Evolutionary conservation across 768 basidiomycete species (phyloP), one percentile per base, ranked within the genome.

Genomic region (Fomitopsis serialis): DNA sequence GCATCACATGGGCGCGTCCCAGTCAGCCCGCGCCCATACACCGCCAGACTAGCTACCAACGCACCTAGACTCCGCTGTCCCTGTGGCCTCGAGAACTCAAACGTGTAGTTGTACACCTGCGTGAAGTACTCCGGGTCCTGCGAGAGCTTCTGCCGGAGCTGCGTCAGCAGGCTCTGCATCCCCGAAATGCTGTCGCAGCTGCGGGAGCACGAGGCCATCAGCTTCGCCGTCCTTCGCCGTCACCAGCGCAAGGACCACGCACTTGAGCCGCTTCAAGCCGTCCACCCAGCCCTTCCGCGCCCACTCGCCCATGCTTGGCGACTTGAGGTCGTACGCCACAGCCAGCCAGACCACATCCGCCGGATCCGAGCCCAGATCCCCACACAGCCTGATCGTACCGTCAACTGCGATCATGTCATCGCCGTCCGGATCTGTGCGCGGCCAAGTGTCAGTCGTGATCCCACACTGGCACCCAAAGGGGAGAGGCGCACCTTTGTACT

Each of bases 301-400:
- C 85, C 91, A 96, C 53, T 78, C 74, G 1, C 88, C 91, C 48
- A 95, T 72, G 54, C 72, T 62, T 0, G 86, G 87, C 4, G 88
- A 88, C 63, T 87, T 85, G 23, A 92, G 77, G 61, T 92, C 89
- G 61, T 77, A 90, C 9, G 92, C 92, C 37, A 96, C 72, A 5
- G 87, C 82, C 42, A 95, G 78, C 48, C 95, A 72, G 8, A 92
- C 89, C 22, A 89, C 84, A 61, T 94, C 89, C 57, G 91, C 89
- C 1, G 85, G 87, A 59, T 89, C 73, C 15, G 89, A 82, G 1
- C 63, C 70, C 1, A 91, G 71, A 60, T 89, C 89, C 59, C 79
- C 72, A 56, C 92, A 91, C 44, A 93, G 71, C 63, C 72, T 76
- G 67, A 92, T 81, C 19, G 93, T 94, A 0, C 92, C 92, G 54